These are phyloP conservation scores for Rhynchospora breviuscula DNA, from an alignment of 176 grass and related monocot genomes.

Conservation along the genomic window DNA sequence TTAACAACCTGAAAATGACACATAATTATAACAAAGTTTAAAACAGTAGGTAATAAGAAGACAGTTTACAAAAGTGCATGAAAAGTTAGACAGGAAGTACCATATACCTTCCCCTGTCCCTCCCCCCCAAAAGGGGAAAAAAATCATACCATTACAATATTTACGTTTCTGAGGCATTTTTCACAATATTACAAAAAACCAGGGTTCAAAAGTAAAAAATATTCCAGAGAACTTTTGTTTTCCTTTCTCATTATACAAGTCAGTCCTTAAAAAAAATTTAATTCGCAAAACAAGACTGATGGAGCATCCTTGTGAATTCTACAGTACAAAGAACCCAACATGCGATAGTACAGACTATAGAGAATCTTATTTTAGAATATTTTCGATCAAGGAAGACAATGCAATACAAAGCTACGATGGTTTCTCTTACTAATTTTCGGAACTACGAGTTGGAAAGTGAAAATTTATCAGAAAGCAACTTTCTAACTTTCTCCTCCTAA, in stretches of 20 bases:
- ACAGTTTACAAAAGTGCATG: neutral
- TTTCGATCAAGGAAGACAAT: conserved; percentile 3
- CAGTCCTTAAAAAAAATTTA: neutral
- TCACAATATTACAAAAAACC: neutral
- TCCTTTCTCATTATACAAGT: neutral
- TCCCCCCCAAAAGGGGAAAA: neutral
- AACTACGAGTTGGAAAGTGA: neutral
- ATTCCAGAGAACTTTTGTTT: neutral
- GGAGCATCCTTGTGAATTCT: neutral
- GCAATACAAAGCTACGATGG: neutral
- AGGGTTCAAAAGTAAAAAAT: neutral
- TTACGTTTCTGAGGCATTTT: neutral
- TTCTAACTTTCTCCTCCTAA: neutral
- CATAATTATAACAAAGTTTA: neutral
- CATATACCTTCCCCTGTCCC: neutral
- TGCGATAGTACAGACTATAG: neutral
- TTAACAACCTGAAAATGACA: conserved; percentile 23
- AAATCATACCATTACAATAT: no score
- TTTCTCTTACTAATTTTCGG: neutral
- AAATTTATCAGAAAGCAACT: neutral
- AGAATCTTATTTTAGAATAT: neutral
- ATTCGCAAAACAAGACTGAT: neutral
- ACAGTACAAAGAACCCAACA: neutral
- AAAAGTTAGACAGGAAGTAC: neutral
- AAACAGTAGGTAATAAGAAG: neutral